phyloP scores from a whole-genome alignment of 495 filamentous ascomycete species.

The Aspergillus nidulans region DNA sequence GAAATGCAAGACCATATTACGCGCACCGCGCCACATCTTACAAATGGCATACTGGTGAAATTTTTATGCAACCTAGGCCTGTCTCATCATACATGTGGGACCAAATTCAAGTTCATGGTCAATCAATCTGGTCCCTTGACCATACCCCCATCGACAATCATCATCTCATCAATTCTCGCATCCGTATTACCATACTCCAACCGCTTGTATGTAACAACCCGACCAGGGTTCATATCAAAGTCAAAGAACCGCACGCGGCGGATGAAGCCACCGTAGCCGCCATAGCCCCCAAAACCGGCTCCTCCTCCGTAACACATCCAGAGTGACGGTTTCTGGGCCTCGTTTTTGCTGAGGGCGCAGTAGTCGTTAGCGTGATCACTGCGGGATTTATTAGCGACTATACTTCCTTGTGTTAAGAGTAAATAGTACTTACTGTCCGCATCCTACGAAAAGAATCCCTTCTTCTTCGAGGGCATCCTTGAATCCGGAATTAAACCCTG shows the following conservation, averaged over 20 bases:
- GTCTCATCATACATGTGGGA: not conserved
- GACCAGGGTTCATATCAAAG: conserved; percentile 81
- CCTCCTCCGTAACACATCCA: conserved; percentile 99
- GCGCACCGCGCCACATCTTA: not conserved
- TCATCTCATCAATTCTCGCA: conserved; percentile 72
- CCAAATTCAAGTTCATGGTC: not conserved
- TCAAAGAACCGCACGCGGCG: conserved; percentile 85
- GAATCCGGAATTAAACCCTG: conserved; percentile 82
- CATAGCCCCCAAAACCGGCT: conserved; percentile 88
- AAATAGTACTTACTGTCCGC: conserved; percentile 68
- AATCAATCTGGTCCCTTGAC: conserved; percentile 35
- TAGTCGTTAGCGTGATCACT: conserved; percentile 97
- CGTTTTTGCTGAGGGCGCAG: conserved; percentile 61
- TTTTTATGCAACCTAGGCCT: not conserved
- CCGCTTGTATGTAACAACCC: conserved; percentile 88
- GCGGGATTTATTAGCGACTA: conserved; percentile 1
- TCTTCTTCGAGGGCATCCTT: conserved; percentile 80
- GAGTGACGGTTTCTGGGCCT: conserved; percentile 56
- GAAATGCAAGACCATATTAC: not conserved
- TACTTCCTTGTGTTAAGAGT: not conserved
- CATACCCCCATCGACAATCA: conserved; percentile 77
- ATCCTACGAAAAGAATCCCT: conserved; percentile 78
- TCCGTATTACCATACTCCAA: conserved; percentile 76
- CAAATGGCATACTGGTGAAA: too few relatives aligned
- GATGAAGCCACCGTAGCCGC: conserved; percentile 79